Evolutionary conservation across 345 rosid species (phyloP), one percentile per base, ranked within the genome.

Genomic region (Microthlaspi erraticum): DNA sequence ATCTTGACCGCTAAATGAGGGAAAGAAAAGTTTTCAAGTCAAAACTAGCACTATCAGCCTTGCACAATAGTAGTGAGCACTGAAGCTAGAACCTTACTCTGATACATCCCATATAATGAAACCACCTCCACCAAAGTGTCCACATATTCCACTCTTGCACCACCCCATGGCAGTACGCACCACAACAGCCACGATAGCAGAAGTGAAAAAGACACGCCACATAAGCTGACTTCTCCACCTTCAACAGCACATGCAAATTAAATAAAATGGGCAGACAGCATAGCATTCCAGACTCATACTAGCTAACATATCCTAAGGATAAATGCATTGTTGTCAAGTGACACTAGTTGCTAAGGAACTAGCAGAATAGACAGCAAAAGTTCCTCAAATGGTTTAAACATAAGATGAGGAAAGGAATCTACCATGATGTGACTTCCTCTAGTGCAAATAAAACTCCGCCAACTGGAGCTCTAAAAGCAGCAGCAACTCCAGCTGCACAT

Each of bases 191-290:
- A 94, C 99, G 41, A 94, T 75, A 10, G 99, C 99, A 60, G 99
- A 89, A 69, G 97, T 94, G 76, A 94, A 94, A 83, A 94, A 94
- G 69, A 91, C 97, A 76, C 97, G 91, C 99, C 97, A 91, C 96
- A 94, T 89, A 51, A 94, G 97, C 79, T 91, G 96, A 82, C 99
- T 91, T 79, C 96, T 86, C 99, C 99, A 94, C 97, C 99, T 94
- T 82, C 71, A 74, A n/a, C 33, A 63, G 51, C 43, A 77, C 17
- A 68, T 33, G 52, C 23, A 81, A 68, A 69, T 53, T 50, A 4
- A 66, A 26, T 23, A 38, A 53, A 49, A 71, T 31, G 42, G 32
- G 46, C 46, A 54, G 18, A 55, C 12, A 0, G 32, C 52, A 26
- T 18, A 12, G 49, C 26, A 1, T 39, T 50, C 8, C 42, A 50